Conservation (phyloP, 2,329 filamentous ascomycete genomes). For the Bretziella fagacearum region DNA sequence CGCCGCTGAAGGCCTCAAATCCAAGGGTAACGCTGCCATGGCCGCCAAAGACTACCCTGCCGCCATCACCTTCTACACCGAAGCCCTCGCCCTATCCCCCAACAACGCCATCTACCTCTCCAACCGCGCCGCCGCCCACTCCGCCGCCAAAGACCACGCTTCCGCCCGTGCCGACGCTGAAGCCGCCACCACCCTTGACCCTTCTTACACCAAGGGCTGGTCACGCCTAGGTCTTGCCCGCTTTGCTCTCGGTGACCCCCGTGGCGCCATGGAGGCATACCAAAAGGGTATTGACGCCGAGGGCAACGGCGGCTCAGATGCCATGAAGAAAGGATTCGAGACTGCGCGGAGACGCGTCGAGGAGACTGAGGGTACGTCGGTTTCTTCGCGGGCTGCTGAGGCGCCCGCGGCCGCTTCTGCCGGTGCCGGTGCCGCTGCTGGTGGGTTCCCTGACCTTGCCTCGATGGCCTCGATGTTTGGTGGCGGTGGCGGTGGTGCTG, state of each 20-base stretch:
- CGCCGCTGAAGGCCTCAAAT: constrained; percentile 78
- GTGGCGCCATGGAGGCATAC: constrained; percentile 90
- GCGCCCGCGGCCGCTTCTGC: constrained; percentile 20
- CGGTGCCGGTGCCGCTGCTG: constrained; percentile 20
- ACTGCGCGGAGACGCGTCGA: constrained; percentile 78
- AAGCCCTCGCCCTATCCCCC: constrained; percentile 66
- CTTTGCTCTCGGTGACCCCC: constrained; percentile 80
- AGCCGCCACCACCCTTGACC: constrained; percentile 72
- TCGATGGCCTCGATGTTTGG: constrained; percentile 60
- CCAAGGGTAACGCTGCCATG: constrained; percentile 87
- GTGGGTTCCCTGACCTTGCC: constrained; percentile 57
- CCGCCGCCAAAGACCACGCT: constrained; percentile 66
- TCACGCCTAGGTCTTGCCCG: constrained; percentile 77
- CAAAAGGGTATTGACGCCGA: constrained; percentile 82
- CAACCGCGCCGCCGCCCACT: constrained; percentile 90
- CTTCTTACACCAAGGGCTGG: constrained; percentile 95
- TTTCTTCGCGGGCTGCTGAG: constrained; percentile 21
- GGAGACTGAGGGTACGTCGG: constrained; percentile 47
- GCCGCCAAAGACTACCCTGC: constrained; percentile 71
- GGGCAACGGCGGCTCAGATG: constrained; percentile 82
- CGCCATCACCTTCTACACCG: constrained; percentile 75
- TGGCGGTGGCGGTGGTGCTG: constrained; percentile 38
- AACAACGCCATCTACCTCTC: constrained; percentile 91
- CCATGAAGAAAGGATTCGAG: constrained; percentile 94
- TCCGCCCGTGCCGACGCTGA: constrained; percentile 78